phyloP scores from a whole-genome alignment of 179 eudicot species.

The Beta lomatogona region DNA sequence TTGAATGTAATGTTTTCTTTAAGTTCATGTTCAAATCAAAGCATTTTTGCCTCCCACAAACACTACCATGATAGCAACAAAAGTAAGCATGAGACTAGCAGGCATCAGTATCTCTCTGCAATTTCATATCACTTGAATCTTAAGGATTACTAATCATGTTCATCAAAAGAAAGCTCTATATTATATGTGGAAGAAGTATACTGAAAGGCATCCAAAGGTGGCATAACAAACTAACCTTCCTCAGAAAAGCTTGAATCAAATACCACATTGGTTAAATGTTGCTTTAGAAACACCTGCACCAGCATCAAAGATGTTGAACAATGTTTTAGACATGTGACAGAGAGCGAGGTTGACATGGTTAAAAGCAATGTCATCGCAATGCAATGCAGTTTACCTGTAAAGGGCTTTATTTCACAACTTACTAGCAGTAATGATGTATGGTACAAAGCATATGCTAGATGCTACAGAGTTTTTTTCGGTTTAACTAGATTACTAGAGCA shows the following conservation, averaged over 20 bases:
- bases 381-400: background rate
- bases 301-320: conserved; percentile 14
- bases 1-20: background rate
- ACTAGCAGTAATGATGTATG: background rate
- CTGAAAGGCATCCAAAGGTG: background rate
- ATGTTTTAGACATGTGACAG: background rate
- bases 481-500: background rate
- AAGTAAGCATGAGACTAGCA: background rate
- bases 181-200: background rate
- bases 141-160: background rate
- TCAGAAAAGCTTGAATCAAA: conserved; percentile 69
- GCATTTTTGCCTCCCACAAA: background rate
- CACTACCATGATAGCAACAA: background rate
- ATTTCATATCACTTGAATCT: background rate
- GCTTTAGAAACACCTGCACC: conserved; percentile 90
- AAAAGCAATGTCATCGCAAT: background rate
- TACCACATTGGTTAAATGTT: conserved; percentile 71
- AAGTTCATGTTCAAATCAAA: background rate
- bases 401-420: background rate
- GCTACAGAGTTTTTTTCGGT: background rate
- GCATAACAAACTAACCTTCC: conserved; percentile 51
- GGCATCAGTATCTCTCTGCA: background rate
- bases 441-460: background rate
- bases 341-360: background rate
- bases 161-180: background rate